Base-by-base conservation (phyloP, 2,329 filamentous ascomycete genomes). In the Arthrobotrys entomopaga region DNA sequence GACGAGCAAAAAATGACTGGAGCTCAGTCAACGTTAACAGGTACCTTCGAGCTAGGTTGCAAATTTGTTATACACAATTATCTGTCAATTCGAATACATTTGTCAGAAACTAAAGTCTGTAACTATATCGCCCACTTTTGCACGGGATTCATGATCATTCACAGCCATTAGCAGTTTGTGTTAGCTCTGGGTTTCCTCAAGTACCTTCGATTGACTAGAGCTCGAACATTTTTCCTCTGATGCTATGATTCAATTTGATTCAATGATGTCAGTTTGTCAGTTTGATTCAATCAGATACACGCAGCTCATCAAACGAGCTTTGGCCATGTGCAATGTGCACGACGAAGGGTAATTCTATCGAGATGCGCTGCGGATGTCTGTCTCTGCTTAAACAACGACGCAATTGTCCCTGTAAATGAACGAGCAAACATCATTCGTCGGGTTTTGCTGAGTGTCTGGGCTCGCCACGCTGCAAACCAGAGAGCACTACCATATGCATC, bases 331-430 rank as follows among this genome's bases (percentile, higher is more conserved):
- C 38, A 49, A 15, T 56, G n/a, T 11, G 19, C 29, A 50, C 4
- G 20, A 13, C 11, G 26, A 53, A 34, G 11, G 13, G n/a, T 53
- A 15, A 22, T 22, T 6, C 1, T 10, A 10, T 34, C 29, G 5
- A 34, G 29, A 34, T 34, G 29, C 29, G 7, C 10, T 46, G 42
- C 42, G 4, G 42, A 46, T 46, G 16, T 46, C 20, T 67, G 56
- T 69, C 42, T 69, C 26, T 69, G 65, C 56, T 61, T 56, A 69
- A 61, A 69, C 65, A 69, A 38, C 65, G 50, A 69, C 65, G 65
- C 65, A 69, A 69, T 69, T 61, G 38, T 24, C 63, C 38, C 60
- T 50, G 58, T 16, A 56, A 53, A 38, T 20, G 20, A 65, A 46
- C 60, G 24, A 10, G 22, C 49, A 7, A 20, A 43, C 34, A 53